These are phyloP conservation scores for Fusarium zealandicum DNA, from an alignment of 2,329 filamentous ascomycete species.

Conservation along the genomic window DNA sequence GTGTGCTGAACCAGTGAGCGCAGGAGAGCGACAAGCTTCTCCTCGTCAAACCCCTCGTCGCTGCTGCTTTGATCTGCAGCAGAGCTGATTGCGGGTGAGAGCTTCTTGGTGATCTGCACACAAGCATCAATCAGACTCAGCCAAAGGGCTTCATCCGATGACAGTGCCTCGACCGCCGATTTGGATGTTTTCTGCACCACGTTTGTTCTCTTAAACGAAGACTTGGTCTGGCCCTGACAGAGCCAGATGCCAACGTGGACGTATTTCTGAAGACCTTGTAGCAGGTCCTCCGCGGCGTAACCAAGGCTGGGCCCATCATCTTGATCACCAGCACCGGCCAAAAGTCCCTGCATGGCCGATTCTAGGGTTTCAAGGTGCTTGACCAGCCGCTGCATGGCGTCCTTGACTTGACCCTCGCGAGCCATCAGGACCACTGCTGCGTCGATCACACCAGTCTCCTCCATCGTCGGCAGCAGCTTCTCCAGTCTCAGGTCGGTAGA, in stretches of 20 bases:
- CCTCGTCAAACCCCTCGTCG: constrained; percentile 55
- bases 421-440: constrained; percentile 91
- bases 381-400: constrained; percentile 86
- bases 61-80: constrained; percentile 39
- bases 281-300: constrained; percentile 74
- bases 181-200: constrained; percentile 60
- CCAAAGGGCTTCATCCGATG: constrained; percentile 65
- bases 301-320: constrained; percentile 60
- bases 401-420: constrained; percentile 80
- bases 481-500: constrained; percentile 81
- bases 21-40: constrained; percentile 70
- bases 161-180: constrained; percentile 53
- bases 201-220: constrained; percentile 52
- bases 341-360: constrained; percentile 75
- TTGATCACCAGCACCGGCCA: constrained; percentile 66
- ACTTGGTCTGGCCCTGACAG: constrained; percentile 83
- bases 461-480: constrained; percentile 83
- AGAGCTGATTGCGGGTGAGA: constrained; percentile 63
- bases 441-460: constrained; percentile 88
- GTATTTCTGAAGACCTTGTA: constrained; percentile 86
- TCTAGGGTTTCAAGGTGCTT: constrained; percentile 82
- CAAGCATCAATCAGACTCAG: constrained; percentile 66
- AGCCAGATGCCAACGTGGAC: constrained; percentile 94
- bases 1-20: constrained; percentile 86
- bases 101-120: constrained; percentile 68